A percentile compares a stretch with the other conserved stretches of the same genome.
Evolutionary conservation across 345 rosid species (phyloP).

Genomic region (Combretum micranthum): DNA sequence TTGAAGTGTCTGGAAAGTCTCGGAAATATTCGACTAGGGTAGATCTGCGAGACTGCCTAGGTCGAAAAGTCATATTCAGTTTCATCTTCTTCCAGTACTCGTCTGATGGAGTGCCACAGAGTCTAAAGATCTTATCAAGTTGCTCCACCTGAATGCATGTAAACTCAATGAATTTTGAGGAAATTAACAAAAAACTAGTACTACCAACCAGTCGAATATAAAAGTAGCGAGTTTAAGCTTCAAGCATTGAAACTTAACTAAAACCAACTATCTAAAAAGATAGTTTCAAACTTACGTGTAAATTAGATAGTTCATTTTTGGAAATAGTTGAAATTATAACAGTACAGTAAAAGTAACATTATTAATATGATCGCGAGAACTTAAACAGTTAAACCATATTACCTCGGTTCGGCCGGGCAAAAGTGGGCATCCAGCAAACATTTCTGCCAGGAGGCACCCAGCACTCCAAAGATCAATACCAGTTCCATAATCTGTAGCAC

Average conservation of each 20-base stretch:
- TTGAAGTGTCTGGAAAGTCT: slow-evolving; percentile 39
- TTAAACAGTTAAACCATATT: neutral
- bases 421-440: slow-evolving; percentile 44
- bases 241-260: neutral
- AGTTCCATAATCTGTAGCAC: slow-evolving; percentile 45
- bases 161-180: neutral
- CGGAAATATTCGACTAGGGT: slow-evolving; percentile 25
- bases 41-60: slow-evolving; percentile 37
- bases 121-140: slow-evolving; percentile 72
- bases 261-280: neutral
- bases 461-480: slow-evolving; percentile 72
- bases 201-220: too few species aligned
- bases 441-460: slow-evolving; percentile 64
- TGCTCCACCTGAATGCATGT: slow-evolving; percentile 59
- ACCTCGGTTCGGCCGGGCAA: slow-evolving; percentile 66
- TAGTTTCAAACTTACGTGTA: neutral
- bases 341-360: too few species aligned
- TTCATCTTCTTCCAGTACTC: slow-evolving; percentile 76
- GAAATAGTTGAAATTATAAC: too few species aligned
- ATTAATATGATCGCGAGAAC: neutral
- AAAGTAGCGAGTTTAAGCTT: too few species aligned
- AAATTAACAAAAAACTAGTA: slow-evolving; percentile 1
- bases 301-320: neutral
- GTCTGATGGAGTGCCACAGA: slow-evolving; percentile 84
- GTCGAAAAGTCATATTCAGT: slow-evolving; percentile 53